Base-by-base conservation (phyloP, 108 stramenopile species). In the Heterococcus sp. region DNA sequence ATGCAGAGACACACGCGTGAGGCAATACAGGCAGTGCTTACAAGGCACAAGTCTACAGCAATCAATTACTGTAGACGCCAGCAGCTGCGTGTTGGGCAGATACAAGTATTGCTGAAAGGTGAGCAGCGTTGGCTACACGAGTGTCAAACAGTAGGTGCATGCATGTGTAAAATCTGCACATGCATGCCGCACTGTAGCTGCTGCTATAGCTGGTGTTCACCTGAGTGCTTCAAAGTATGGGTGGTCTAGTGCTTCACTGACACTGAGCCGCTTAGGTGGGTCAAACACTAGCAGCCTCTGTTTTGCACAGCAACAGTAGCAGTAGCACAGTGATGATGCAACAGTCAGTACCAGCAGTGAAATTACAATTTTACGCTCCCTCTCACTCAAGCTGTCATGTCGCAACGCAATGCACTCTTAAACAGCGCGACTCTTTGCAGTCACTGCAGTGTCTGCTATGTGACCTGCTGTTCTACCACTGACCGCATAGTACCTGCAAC, bases 211-310 rank as follows among this genome's bases (percentile, higher is more conserved):
- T n/a, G n/a, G n/a, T n/a, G 11, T 29, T 46, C 38, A 65, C 83
- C 69, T 40, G 35, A 84, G 69, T 0, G 83, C 68, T 27, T 88
- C 85, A 39, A 91, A 90, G 78, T 67, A 90, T 2, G 39, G 35
- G 66, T 89, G 84, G 2, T 29, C 38, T 3, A 91, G 66, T 3
- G 85, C 89, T 46, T 85, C 85, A 26, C 71, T 31, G 8, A 79
- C 71, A 38, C 75, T 73, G 32, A 65, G 36, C 26, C 91, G 86
- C 34, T 78, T 46, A 26, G 11, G 0, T 33, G 90, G 89, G 46
- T 90, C 71, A 65, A 91, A 87, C 2, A 63, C 32, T 31, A 91
- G 74, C 64, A 90, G 72, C 38, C 35, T 35, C 46, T 58, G 46
- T 21, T n/a, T n/a, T n/a, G n/a, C n/a, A n/a, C n/a, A n/a, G n/a